Base-by-base conservation (phyloP, 2,329 filamentous ascomycete genomes). In the Pseudogymnoascus sp. region DNA sequence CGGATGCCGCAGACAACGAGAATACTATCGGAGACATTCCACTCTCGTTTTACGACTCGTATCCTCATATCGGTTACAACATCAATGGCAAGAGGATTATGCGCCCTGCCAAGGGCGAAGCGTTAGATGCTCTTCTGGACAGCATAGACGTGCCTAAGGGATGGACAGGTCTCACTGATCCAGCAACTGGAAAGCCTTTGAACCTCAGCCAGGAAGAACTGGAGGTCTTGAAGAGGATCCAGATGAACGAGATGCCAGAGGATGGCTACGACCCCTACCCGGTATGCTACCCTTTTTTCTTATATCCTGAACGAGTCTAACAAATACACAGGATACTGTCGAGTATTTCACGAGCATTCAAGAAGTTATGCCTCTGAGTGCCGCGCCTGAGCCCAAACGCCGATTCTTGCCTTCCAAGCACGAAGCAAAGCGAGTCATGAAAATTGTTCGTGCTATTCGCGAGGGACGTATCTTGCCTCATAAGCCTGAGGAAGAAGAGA, bases 61-160 rank as follows among this genome's bases (percentile, higher is more conserved):
- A 97, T 74, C 95, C 95, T 61, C 95, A 99, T 75, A 97, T 99
- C 74, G 95, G 95, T 65, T 99, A 99, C 78, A 91, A 97, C 71
- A 97, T 99, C 79, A 96, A 99, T 76, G 95, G 95, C 76, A 97
- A 96, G 83, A 96, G 90, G 76, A 96, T 99, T 68, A 90, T 96
- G 87, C 89, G 95, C 62, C 95, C 95, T 6, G 95, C 96, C 3
- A 93, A 92, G 69, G 93, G 93, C 62, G 89, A 96, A 74, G 95
- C 95, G 36, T 79, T 99, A 33, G 95, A 99, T 79, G 91, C 92
- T 11, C 82, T 99, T 47, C 82, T 99, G 9, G 93, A 99, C 71
- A 97, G 90, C 76, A 99, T 99, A 71, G 95, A 99, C 73, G 82
- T 99, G 36, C 95, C 95, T 13, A 92, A 96, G 80, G 95, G 93